Evolutionary conservation across 1,284 basidiomycete genomes (phyloP).

Genomic region (Agaricales sp.): DNA sequence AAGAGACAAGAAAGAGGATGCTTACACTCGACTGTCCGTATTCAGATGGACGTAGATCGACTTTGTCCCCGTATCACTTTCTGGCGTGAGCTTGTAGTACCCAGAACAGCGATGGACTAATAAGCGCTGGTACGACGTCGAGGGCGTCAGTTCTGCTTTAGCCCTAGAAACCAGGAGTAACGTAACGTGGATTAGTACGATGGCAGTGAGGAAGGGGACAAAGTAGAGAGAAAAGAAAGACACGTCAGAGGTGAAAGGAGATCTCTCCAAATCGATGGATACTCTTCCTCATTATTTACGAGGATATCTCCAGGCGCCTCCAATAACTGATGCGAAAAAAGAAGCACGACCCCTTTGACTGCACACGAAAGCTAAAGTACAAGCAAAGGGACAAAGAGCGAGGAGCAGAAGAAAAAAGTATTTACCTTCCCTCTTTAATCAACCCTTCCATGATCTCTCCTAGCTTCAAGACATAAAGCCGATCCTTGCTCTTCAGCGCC

Average conservation of each 20-base stretch:
- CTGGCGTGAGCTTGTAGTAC: slow-evolving; percentile 62
- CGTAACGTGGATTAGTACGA: slow-evolving; percentile 13
- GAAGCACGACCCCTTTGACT: no score
- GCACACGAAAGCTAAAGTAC: slow-evolving; percentile 2
- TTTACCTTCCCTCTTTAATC: slow-evolving; percentile 62
- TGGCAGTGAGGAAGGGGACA: slow-evolving; percentile 5
- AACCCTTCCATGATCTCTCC: slow-evolving; percentile 73
- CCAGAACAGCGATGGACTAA: slow-evolving; percentile 74
- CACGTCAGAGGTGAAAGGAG: not conserved
- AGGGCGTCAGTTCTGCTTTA: slow-evolving; percentile 51
- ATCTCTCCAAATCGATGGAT: no score
- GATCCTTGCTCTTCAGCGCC: slow-evolving; percentile 77
- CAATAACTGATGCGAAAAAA: slow-evolving; percentile 7
- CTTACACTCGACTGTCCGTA: slow-evolving; percentile 64
- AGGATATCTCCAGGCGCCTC: no score
- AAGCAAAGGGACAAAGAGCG: slow-evolving; percentile 6
- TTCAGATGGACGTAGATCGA: slow-evolving; percentile 44
- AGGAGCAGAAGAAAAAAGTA: slow-evolving; percentile 13
- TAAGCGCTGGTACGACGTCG: slow-evolving; percentile 71
- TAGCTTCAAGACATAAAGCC: slow-evolving; percentile 73
- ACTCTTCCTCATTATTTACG: no score
- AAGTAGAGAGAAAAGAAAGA: no score
- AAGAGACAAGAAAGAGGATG: slow-evolving; percentile 12
- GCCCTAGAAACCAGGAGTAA: slow-evolving; percentile 29
- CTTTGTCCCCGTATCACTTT: slow-evolving; percentile 56